Percentiles rank a stretch among this genome's conserved stretches.
Conservation (phyloP, 176 grass and related monocot species). For the Canna indica region DNA sequence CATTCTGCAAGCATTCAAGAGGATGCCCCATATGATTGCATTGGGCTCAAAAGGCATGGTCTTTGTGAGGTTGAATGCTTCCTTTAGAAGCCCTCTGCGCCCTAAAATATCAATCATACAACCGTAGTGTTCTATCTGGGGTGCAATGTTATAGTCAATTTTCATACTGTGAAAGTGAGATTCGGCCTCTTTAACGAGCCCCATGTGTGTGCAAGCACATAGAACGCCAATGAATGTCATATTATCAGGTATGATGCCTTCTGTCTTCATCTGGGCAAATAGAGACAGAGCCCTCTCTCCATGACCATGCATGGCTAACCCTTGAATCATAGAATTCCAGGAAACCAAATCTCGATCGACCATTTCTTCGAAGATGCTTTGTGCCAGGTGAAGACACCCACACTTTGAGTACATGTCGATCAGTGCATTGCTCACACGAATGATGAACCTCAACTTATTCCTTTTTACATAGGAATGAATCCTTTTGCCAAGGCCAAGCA, state of each 20-base stretch:
- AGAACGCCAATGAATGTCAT: conserved; percentile 61
- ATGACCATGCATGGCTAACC: conserved; percentile 70
- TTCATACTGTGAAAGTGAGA: conserved; percentile 41
- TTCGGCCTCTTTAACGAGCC: conserved; percentile 42
- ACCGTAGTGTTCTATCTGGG: conserved; percentile 72
- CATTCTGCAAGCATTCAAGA: conserved; percentile 69
- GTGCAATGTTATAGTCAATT: conserved; percentile 38
- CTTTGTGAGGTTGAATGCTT: conserved; percentile 44
- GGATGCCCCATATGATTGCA: conserved; percentile 51
- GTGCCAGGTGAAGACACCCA: conserved; percentile 46
- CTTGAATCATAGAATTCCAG: conserved; percentile 71
- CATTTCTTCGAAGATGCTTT: conserved; percentile 51
- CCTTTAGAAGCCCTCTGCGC: conserved; percentile 46
- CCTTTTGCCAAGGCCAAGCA: conserved; percentile 53
- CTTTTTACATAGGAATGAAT: conserved; percentile 42
- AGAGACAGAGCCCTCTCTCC: conserved; percentile 47
- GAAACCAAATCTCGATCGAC: conserved; percentile 48
- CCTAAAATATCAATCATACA: conserved; percentile 68
- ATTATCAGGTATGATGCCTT: conserved; percentile 42
- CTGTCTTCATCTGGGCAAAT: no score
- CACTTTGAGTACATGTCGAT: conserved; percentile 79
- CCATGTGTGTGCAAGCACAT: conserved; percentile 55
- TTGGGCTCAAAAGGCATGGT: conserved; percentile 55
- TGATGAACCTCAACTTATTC: conserved; percentile 29
- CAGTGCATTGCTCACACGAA: conserved; percentile 56